Conservation (phyloP, 805 yeast genomes). For the Ogataea methanolica region DNA sequence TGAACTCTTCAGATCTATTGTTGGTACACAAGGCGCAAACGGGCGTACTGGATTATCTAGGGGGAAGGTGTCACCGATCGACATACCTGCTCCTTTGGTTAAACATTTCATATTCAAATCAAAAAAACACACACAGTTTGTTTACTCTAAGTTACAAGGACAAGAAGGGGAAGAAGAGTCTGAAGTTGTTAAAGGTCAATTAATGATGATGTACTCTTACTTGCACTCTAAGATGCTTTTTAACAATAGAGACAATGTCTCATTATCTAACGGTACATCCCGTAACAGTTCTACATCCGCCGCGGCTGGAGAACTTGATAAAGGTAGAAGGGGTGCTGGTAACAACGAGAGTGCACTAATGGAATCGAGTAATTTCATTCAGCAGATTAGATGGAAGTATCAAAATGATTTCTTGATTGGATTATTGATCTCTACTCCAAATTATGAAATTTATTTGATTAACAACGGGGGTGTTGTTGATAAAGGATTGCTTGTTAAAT, state of each 20-base stretch:
- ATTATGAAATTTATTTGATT: slow-evolving; percentile 58
- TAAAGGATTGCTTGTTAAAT: slow-evolving; percentile 51
- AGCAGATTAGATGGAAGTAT: slow-evolving; percentile 23
- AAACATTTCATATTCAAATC: slow-evolving; percentile 82
- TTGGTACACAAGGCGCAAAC: slow-evolving; percentile 26
- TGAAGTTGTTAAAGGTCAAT: slow-evolving; percentile 18
- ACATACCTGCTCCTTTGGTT: slow-evolving; percentile 53
- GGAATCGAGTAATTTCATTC: slow-evolving; percentile 20
- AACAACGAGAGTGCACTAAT: slow-evolving; percentile 4
- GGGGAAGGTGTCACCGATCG: slow-evolving; percentile 42
- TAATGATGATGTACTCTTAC: slow-evolving; percentile 26
- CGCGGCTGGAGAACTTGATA: neutral
- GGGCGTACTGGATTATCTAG: slow-evolving; percentile 25
- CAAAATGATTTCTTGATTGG: slow-evolving; percentile 22
- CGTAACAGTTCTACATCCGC: neutral
- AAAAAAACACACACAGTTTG: slow-evolving; percentile 60
- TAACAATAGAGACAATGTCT: slow-evolving; percentile 4
- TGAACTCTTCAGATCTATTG: slow-evolving; percentile 25
- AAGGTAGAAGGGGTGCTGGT: neutral
- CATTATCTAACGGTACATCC: no score
- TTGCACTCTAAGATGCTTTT: slow-evolving; percentile 19
- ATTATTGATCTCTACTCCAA: slow-evolving; percentile 26
- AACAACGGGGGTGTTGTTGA: slow-evolving; percentile 51
- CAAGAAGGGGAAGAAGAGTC: slow-evolving; percentile 10
- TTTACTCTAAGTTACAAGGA: slow-evolving; percentile 24